A percentile compares a stretch with the other conserved stretches of the same genome.
Evolutionary conservation across 768 basidiomycete genomes (phyloP).

Genomic region (Boletus rubroflammeus): DNA sequence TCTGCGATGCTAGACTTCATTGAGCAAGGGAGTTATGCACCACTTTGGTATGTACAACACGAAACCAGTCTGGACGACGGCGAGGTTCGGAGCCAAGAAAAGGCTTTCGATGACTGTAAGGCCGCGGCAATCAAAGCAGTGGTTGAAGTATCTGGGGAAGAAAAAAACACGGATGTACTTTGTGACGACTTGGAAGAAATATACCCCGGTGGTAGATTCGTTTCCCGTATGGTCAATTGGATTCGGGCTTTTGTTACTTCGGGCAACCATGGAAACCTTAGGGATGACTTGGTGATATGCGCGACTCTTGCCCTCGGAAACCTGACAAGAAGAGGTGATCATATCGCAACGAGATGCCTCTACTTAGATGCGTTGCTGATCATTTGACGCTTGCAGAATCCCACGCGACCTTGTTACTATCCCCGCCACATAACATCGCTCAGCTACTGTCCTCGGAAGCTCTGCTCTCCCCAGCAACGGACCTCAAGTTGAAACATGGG

Average conservation of each 20-base stretch:
- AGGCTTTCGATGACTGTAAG: constrained; percentile 78
- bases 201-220: constrained; percentile 65
- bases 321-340: constrained; percentile 66
- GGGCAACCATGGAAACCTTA: constrained; percentile 27
- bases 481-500: constrained; percentile 87
- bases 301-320: constrained; percentile 83
- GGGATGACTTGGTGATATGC: constrained; percentile 81
- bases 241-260: constrained; percentile 54
- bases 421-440: constrained; percentile 63
- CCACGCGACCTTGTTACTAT: constrained; percentile 57
- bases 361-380: constrained; percentile 6
- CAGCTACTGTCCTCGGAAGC: constrained; percentile 52
- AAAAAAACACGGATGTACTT: constrained; percentile 71
- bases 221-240: constrained; percentile 74
- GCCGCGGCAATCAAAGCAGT: constrained; percentile 81
- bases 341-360: background rate
- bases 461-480: constrained; percentile 52
- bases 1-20: constrained; percentile 67
- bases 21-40: constrained; percentile 65
- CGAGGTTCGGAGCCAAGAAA: constrained; percentile 60
- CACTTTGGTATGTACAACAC: constrained; percentile 52
- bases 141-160: constrained; percentile 82
- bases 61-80: constrained; percentile 33
- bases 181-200: constrained; percentile 61
- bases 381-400: constrained; percentile 40